phyloP scores from a whole-genome alignment of 169 alveolate species.

The Plasmodium relictum region DNA sequence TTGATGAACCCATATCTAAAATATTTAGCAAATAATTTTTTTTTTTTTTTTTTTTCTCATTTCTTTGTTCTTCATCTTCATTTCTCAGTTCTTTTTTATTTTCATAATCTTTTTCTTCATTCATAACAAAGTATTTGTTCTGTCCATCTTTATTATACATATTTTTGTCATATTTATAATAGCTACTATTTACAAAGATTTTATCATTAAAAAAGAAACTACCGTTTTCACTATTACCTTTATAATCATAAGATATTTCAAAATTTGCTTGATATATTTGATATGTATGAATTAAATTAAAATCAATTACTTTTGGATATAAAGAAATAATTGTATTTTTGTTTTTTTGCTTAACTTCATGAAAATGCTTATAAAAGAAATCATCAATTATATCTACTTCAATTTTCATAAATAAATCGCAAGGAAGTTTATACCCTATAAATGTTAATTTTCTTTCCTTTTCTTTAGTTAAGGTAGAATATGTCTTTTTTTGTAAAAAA shows the following conservation, averaged over 20 bases:
- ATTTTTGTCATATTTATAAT: too few relatives aligned
- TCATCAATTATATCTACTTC: slow-evolving; percentile 18
- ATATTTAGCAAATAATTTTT: background rate
- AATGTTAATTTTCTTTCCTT: background rate
- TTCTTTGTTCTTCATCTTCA: background rate
- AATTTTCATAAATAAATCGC: slow-evolving; percentile 22
- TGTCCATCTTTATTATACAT: too few relatives aligned
- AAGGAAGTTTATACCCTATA: slow-evolving; percentile 13
- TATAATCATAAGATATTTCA: slow-evolving; percentile 19
- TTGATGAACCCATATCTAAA: background rate
- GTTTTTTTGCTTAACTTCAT: background rate
- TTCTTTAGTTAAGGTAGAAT: slow-evolving; percentile 30
- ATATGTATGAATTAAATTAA: slow-evolving; percentile 14
- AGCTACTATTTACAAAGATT: too few relatives aligned
- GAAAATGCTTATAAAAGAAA: slow-evolving; percentile 21
- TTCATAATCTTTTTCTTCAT: background rate
- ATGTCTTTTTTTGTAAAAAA: slow-evolving; percentile 9
- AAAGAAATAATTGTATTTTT: slow-evolving; percentile 5
- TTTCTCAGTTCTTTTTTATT: background rate
- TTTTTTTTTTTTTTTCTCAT: background rate
- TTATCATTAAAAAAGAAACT: too few relatives aligned
- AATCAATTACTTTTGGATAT: slow-evolving; percentile 15
- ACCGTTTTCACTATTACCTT: background rate
- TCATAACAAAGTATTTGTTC: too few relatives aligned
- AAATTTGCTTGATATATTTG: slow-evolving; percentile 34